Conservation (phyloP, 345 rosid species). For the Rhizophora apiculata region DNA sequence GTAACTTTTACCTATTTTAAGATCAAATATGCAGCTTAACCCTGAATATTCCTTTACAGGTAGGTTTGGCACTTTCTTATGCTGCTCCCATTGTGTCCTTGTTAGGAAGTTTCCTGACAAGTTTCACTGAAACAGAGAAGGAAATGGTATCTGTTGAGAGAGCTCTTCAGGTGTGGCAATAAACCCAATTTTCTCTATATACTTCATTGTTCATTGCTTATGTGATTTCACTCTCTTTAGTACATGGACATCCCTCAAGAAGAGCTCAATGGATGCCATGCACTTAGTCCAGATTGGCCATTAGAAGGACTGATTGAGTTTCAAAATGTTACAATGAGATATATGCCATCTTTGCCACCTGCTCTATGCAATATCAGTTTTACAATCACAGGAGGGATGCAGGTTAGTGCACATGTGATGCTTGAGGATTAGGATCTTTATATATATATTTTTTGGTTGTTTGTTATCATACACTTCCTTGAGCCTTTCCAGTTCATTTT, state of each 20-base stretch:
- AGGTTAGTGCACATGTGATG: conserved; percentile 39
- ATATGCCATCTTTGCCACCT: conserved; percentile 63
- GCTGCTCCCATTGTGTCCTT: conserved; percentile 83
- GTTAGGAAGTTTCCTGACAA: conserved; percentile 80
- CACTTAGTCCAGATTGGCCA: conserved; percentile 63
- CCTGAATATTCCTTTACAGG: conserved; percentile 39
- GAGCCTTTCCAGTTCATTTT: background rate
- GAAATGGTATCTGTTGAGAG: conserved; percentile 96
- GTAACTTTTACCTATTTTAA: background rate
- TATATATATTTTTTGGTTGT: no score
- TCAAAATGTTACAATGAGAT: conserved; percentile 77
- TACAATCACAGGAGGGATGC: conserved; percentile 60
- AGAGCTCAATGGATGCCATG: conserved; percentile 45
- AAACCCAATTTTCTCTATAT: background rate
- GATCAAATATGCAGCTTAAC: background rate
- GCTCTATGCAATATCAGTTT: conserved; percentile 60
- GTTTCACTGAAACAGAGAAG: conserved; percentile 93
- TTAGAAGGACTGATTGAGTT: conserved; percentile 62
- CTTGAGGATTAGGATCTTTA: background rate
- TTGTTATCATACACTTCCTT: background rate
- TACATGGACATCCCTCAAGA: conserved; percentile 92
- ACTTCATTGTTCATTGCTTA: conserved; percentile 15
- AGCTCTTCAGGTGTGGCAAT: conserved; percentile 61
- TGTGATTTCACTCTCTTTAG: conserved; percentile 32
- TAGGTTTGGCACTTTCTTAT: conserved; percentile 89